These are phyloP conservation scores for Pichia cabralensis DNA, from an alignment of 805 yeast genomes.

Conservation along the genomic window DNA sequence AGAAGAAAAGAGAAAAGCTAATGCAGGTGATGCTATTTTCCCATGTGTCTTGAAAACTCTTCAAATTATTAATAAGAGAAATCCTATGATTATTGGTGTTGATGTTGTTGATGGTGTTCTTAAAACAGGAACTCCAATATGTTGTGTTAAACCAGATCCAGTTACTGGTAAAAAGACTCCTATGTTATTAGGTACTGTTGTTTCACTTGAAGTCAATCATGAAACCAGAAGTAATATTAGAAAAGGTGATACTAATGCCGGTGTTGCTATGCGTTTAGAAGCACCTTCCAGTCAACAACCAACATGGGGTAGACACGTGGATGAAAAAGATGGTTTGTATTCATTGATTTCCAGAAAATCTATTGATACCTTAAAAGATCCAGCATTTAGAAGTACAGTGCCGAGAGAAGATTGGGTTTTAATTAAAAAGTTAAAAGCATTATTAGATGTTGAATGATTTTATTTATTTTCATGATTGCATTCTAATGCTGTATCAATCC, in stretches of 20 bases:
- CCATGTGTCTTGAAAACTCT: slow-evolving; percentile 92
- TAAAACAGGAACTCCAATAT: slow-evolving; percentile 88
- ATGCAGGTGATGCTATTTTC: slow-evolving; percentile 79
- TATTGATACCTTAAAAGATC: slow-evolving; percentile 95
- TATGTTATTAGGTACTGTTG: slow-evolving; percentile 77
- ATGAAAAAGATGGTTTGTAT: slow-evolving; percentile 81
- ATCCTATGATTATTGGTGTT: slow-evolving; percentile 99
- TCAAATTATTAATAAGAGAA: slow-evolving; percentile 95
- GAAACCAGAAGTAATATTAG: slow-evolving; percentile 68
- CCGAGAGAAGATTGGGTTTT: slow-evolving; percentile 93
- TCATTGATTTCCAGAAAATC: slow-evolving; percentile 86
- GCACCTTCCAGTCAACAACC: slow-evolving; percentile 90
- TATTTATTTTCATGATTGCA: no score
- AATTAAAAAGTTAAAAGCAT: slow-evolving; percentile 77
- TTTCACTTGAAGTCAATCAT: slow-evolving; percentile 93
- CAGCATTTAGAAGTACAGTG: slow-evolving; percentile 93
- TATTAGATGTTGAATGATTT: slow-evolving; percentile 55
- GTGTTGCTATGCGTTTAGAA: slow-evolving; percentile 97
- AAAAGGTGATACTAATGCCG: slow-evolving; percentile 94
- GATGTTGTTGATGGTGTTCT: slow-evolving; percentile 89
- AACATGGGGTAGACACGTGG: slow-evolving; percentile 98
- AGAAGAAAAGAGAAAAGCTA: slow-evolving; percentile 85
- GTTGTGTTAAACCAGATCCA: slow-evolving; percentile 87
- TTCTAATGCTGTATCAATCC: no score
- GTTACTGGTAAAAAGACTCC: slow-evolving; percentile 63